Evolutionary conservation across 129 eudicot species (phyloP), one percentile per base, ranked within the genome.

Genomic region (Oenanthe sinensis): DNA sequence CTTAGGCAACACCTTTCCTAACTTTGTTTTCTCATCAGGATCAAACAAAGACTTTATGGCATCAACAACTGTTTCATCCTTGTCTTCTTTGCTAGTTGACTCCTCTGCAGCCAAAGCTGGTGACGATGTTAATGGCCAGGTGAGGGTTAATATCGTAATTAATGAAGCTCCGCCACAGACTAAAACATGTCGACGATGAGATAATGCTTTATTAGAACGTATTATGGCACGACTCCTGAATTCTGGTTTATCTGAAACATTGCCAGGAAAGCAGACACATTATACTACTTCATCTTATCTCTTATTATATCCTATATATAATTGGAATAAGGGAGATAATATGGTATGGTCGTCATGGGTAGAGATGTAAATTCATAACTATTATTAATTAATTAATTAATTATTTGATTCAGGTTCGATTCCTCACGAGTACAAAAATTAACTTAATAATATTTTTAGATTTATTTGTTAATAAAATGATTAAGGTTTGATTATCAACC

Each of bases 1-100:
- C 85, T 94, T 94, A 26, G 98, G 98, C 89, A 94, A 82, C 54
- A 94, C 96, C 83, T 88, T 94, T 28, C 98, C 97, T 0, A 96
- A 81, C 84, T 94, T 94, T 54, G 98, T 91, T 83, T 88, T 91
- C 90, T 94, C 98, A 49, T 91, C 87, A 46, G 98, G 98, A 82
- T 94, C 96, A 76, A 94, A 88, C 42, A 94, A 77, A 9, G 97
- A 87, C 86, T 86, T 90, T 4, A 91, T 36, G 11, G 97, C 85
- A 77, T 90, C 97, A 22, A 87, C 63, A 72, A 94, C 72, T 39
- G 91, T 85, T 65, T 84, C 97, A n/a, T 88, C 97, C 71, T 87
- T 84, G 72, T 82, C 89, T 24, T 79, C 83, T 68, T 75, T 63
- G 48, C 30, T 79, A 33, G 49, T 79, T 8, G 88, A 14, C 67